Conservation (phyloP, 106 monocot species). For the Allium fistulosum region DNA sequence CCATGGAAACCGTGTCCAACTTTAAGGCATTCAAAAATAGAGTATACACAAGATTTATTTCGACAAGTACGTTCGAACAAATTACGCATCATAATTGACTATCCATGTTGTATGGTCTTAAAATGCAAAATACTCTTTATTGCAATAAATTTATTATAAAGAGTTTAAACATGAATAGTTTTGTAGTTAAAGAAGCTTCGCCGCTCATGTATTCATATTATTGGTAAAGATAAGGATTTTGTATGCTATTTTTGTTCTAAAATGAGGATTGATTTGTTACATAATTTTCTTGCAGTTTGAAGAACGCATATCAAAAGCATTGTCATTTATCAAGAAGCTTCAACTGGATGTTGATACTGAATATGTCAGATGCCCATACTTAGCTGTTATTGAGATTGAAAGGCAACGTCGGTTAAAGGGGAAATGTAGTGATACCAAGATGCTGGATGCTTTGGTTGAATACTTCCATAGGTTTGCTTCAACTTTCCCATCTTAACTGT, state of each 20-base stretch:
- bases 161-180: no score
- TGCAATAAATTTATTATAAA: no score
- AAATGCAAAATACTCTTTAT: no score
- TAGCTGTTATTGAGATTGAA: conserved; percentile 89
- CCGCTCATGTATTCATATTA: not conserved
- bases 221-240: not conserved
- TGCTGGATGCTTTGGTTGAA: conserved; percentile 53
- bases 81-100: no score
- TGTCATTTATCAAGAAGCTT: conserved; percentile 52
- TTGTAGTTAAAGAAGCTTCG: no score
- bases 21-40: no score
- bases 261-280: conserved; percentile 6
- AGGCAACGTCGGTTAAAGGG: conserved; percentile 46
- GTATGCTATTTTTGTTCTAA: not conserved
- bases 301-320: conserved; percentile 68
- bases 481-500: no score
- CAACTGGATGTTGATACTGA: conserved; percentile 34
- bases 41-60: no score
- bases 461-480: conserved; percentile 74
- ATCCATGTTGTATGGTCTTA: no score
- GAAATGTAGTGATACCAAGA: conserved; percentile 32
- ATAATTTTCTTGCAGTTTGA: conserved; percentile 55
- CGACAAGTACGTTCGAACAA: no score
- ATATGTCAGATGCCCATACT: conserved; percentile 64
- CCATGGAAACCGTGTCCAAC: no score